Conservation (phyloP, 768 basidiomycete species). For the Saitozyma sp. region DNA sequence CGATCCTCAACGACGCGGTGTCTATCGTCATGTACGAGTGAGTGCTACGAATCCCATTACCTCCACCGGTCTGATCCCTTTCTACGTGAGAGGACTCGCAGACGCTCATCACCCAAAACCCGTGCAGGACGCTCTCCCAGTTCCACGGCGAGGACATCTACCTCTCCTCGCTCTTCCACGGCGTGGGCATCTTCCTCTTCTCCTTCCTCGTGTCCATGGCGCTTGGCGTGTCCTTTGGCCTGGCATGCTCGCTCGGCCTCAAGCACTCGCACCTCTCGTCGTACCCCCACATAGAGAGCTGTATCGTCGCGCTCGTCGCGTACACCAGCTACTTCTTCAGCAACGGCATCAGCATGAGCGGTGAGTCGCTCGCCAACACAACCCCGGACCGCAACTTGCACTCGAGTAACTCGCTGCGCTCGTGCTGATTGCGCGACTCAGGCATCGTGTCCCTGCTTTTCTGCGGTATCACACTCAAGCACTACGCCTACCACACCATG, state of each 20-base stretch:
- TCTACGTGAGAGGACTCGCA: too few species aligned
- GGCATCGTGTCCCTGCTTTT: slow-evolving; percentile 97
- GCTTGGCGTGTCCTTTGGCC: slow-evolving; percentile 85
- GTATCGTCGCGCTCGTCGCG: slow-evolving; percentile 87
- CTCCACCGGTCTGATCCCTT: too few species aligned
- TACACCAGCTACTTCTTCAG: slow-evolving; percentile 99
- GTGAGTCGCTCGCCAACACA: slow-evolving; percentile 38
- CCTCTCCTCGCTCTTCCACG: slow-evolving; percentile 85
- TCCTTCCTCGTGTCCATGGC: slow-evolving; percentile 94
- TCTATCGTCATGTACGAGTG: slow-evolving; percentile 99
- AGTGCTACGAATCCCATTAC: too few species aligned
- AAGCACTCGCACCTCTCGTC: slow-evolving; percentile 86
- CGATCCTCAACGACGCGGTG: slow-evolving; percentile 95
- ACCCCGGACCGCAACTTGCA: too few species aligned
- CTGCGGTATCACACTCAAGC: slow-evolving; percentile 98
- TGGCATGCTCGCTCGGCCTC: slow-evolving; percentile 84
- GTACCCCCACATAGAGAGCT: slow-evolving; percentile 89
- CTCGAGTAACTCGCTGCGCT: too few species aligned
- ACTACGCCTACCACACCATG: slow-evolving; percentile 99
- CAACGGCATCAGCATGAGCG: slow-evolving; percentile 81
- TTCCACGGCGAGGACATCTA: slow-evolving; percentile 87
- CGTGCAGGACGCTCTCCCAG: slow-evolving; percentile 75
- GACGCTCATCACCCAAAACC: neutral
- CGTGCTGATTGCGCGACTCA: slow-evolving; percentile 2
- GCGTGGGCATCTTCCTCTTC: slow-evolving; percentile 94